phyloP scores from a whole-genome alignment of 176 grass and related monocot species.

The Dendrocalamus sinicus region DNA sequence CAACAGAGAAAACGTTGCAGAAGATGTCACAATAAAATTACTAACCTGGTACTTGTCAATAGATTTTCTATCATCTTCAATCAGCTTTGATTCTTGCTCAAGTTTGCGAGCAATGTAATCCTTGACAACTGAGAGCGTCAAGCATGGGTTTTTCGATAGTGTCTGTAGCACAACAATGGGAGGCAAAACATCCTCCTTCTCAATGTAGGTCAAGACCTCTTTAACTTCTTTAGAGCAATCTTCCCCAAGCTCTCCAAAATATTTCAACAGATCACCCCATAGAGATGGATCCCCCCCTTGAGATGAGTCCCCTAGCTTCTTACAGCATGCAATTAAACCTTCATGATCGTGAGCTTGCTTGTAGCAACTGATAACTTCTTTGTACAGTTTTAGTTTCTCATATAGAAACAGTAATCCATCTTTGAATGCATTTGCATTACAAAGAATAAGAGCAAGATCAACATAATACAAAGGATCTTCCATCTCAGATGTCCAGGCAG shows the following conservation, averaged over 20 bases:
- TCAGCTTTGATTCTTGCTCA: slow-evolving; percentile 93
- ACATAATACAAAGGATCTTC: slow-evolving; percentile 88
- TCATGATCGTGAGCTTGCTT: slow-evolving; percentile 94
- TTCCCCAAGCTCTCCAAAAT: slow-evolving; percentile 90
- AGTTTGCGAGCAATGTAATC: slow-evolving; percentile 95
- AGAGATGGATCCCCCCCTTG: slow-evolving; percentile 85
- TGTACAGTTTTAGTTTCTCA: slow-evolving; percentile 93
- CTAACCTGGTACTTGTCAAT: slow-evolving; percentile 97
- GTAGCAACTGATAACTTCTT: slow-evolving; percentile 97
- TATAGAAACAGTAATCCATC: slow-evolving; percentile 91
- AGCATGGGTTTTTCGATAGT: slow-evolving; percentile 80
- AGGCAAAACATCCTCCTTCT: slow-evolving; percentile 91
- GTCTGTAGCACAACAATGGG: slow-evolving; percentile 90
- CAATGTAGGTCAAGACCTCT: slow-evolving; percentile 90
- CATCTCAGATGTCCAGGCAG: slow-evolving; percentile 83
- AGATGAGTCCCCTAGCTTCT: slow-evolving; percentile 88
- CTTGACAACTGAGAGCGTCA: slow-evolving; percentile 90
- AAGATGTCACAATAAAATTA: slow-evolving; percentile 23
- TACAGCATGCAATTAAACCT: slow-evolving; percentile 95
- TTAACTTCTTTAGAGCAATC: slow-evolving; percentile 98
- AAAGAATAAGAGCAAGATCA: slow-evolving; percentile 90
- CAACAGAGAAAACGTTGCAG: neutral
- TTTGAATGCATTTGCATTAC: slow-evolving; percentile 88
- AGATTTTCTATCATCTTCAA: slow-evolving; percentile 86
- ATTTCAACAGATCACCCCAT: slow-evolving; percentile 93